Base-by-base conservation (phyloP, 176 grass and related monocot species). In the Metroxylon sagu region DNA sequence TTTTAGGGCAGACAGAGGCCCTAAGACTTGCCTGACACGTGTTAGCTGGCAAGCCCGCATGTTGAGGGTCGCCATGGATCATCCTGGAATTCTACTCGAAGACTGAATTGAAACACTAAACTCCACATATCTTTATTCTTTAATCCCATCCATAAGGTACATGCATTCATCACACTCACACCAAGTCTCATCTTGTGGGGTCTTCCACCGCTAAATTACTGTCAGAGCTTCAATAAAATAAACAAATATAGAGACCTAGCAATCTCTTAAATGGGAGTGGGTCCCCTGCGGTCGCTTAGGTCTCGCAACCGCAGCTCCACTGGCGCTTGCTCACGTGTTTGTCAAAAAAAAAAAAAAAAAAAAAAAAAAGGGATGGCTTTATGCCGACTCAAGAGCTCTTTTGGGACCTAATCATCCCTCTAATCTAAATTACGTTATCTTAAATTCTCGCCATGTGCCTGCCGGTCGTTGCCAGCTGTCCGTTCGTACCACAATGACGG, bases 11-110 rank as follows among this genome's bases (percentile, higher is more conserved):
- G 17, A 3, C 53, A 55, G 8, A 21, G 18, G 21, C 6, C 53
- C 19, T 6, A 25, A 18, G 57, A 18, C 57, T 60, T 60, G 1
- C 4, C 29, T 4, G 57, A 60, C 58, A 60, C 25, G 58, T 60
- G 25, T 60, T 60, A 60, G 29, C 58, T 60, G 58, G 58, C 57
- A 7, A 60, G 16, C 57, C 15, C 57, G 25, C 57, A 29, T 27
- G 25, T 30, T n/a, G 57, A 12, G 27, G 57, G 14, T 30, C 26
- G 25, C 28, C 58, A 60, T 18, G 58, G 31, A 27, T 35, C 58
- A 35, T 35, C 3, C 58, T 35, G 14, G 1, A 4, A 60, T 35
- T 35, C 25, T 60, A 35, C 58, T 35, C 16, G 6, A 31, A 60
- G 3, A 16, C 18, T 31, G 0, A 3, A 6, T 16, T 28, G 10